Conservation (phyloP, 176 grass and related monocot genomes). For the Oryza nivara region DNA sequence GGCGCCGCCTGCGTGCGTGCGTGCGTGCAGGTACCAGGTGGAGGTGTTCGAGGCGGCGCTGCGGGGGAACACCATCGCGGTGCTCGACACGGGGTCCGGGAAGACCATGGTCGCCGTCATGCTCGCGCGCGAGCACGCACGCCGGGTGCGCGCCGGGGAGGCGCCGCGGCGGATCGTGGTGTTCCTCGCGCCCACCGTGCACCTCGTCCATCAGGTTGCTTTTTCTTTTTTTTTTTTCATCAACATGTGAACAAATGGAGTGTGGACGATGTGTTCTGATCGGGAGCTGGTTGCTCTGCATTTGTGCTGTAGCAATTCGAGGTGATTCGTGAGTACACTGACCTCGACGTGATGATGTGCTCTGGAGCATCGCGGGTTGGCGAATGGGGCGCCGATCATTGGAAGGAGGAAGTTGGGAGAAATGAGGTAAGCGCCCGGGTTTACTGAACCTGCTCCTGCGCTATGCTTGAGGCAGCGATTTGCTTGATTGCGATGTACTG, state of each 20-base stretch:
- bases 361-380: slow-evolving; percentile 47
- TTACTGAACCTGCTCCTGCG: background rate
- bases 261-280: background rate
- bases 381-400: slow-evolving; percentile 43
- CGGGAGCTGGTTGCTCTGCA: background rate
- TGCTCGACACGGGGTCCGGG: slow-evolving; percentile 62
- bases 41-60: slow-evolving; percentile 61
- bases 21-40: slow-evolving; percentile 56
- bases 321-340: slow-evolving; percentile 50
- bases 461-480: background rate
- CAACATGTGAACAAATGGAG: background rate
- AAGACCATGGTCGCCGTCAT: slow-evolving; percentile 72
- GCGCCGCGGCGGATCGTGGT: slow-evolving; percentile 46
- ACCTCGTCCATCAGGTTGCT: slow-evolving; percentile 54
- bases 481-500: background rate
- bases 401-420: slow-evolving; percentile 50
- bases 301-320: slow-evolving; percentile 46
- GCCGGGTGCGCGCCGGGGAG: slow-evolving; percentile 33
- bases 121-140: slow-evolving; percentile 55
- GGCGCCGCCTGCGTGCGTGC: background rate
- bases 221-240: too few relatives aligned
- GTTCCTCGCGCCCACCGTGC: slow-evolving; percentile 67
- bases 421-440: slow-evolving; percentile 34
- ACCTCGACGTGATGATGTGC: slow-evolving; percentile 51
- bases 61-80: slow-evolving; percentile 66